phyloP scores from a whole-genome alignment of 2,329 filamentous ascomycete species.

The Cladosporium sp. region DNA sequence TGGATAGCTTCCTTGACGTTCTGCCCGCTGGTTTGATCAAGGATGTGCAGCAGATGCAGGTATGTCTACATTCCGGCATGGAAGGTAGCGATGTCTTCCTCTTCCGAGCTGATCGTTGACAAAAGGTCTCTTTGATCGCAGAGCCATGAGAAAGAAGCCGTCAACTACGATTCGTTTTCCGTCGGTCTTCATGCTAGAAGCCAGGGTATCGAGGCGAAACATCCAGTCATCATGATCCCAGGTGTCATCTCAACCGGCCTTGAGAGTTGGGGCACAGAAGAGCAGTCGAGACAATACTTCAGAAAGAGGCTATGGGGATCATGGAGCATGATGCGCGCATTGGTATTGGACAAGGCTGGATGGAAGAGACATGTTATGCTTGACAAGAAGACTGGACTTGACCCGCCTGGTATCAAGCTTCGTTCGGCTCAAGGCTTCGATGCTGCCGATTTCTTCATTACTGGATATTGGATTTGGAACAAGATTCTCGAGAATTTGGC shows the following conservation, averaged over 20 bases:
- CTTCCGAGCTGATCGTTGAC: conserved; percentile 25
- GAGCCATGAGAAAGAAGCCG: conserved; percentile 81
- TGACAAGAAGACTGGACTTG: conserved; percentile 83
- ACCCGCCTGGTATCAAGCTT: conserved; percentile 84
- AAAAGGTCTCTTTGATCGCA: conserved; percentile 35
- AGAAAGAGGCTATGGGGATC: conserved; percentile 93
- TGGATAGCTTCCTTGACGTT: conserved; percentile 82
- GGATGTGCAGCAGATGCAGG: conserved; percentile 80
- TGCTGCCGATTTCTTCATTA: conserved; percentile 89
- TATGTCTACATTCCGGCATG: conserved; percentile 39
- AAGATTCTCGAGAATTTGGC: conserved; percentile 97
- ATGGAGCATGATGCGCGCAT: conserved; percentile 97
- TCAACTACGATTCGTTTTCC: conserved; percentile 90
- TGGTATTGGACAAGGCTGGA: conserved; percentile 85
- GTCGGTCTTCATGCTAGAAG: conserved; percentile 77
- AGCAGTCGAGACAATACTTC: conserved; percentile 83
- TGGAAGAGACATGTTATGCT: conserved; percentile 99
- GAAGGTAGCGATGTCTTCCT: background rate
- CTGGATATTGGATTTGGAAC: conserved; percentile 97
- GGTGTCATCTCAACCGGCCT: conserved; percentile 96
- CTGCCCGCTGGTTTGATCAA: conserved; percentile 79
- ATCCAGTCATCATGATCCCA: conserved; percentile 94
- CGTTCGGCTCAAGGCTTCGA: conserved; percentile 95
- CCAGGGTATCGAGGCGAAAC: conserved; percentile 74
- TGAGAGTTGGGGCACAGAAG: conserved; percentile 92